phyloP scores from a whole-genome alignment of 1,284 basidiomycete species.

The Mycosarcoma maydis region DNA sequence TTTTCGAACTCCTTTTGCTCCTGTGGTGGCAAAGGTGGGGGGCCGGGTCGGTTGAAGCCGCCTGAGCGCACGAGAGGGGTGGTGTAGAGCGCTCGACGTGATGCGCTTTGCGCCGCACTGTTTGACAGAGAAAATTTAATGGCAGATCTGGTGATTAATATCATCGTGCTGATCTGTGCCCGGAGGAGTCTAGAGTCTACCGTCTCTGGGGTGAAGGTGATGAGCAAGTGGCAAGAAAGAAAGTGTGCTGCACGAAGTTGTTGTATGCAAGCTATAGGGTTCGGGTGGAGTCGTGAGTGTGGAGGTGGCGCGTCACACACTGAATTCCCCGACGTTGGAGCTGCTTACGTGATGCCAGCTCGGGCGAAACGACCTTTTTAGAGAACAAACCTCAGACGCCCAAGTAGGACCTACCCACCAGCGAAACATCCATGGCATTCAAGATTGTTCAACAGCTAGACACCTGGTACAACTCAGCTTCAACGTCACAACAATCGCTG shows the following conservation, averaged over 20 bases:
- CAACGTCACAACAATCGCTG: no score
- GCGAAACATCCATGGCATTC: no score
- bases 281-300: slow-evolving; percentile 15
- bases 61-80: background rate
- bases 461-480: no score
- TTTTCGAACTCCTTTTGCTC: slow-evolving; percentile 69
- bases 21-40: slow-evolving; percentile 66
- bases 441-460: no score
- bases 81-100: slow-evolving; percentile 21
- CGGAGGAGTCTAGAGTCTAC: no score
- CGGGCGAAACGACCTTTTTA: no score
- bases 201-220: no score
- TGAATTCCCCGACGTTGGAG: slow-evolving; percentile 4
- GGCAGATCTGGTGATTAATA: slow-evolving; percentile 5
- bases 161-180: slow-evolving; percentile 5
- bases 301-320: no score
- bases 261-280: background rate
- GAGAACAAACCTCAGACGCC: no score
- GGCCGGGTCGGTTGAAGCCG: slow-evolving; percentile 64
- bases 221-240: background rate
- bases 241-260: background rate
- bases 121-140: background rate
- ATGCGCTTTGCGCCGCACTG: background rate
- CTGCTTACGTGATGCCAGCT: slow-evolving; percentile 30
- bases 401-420: no score